Evolutionary conservation across 306 rosid genomes (phyloP), one percentile per base, ranked within the genome.

Genomic region (Begonia fuchsioides): DNA sequence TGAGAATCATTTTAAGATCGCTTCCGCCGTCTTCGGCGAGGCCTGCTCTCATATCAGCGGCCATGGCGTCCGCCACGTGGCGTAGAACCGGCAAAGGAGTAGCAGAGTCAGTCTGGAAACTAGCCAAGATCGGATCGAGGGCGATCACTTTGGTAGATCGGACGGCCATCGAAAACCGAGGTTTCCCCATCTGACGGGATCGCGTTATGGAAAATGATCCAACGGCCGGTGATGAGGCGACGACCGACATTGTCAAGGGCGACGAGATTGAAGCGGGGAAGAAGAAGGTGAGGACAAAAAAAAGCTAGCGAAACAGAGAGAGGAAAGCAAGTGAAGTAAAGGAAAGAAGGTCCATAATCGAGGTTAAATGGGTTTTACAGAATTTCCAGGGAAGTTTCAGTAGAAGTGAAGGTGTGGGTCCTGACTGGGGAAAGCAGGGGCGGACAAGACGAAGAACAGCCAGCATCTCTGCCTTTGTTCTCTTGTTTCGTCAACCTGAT

Each of bases 1-100:
- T 74, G 46, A 80, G 95, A 46, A 88, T 81, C 97, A 88, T 88
- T 64, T 86, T 78, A 61, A 88, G 96, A 26, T 74, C 81, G 39
- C 64, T 62, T 3, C 72, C 79, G 20, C 72, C 75, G 51, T 67
- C 80, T 15, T 35, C 46, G 53, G 74, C 71, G 12, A 88, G 97
- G 13, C 97, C 97, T 9, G 81, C 72, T 10, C 78, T 67, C 95
- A 88, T 88, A 11, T 75, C 74, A 10, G 70, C 59, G 35, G 80
- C 65, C 90, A 88, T 78, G 43, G 75, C 32, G 54, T 78, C 59
- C 0, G 83, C 95, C 62, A 88, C 90, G 56, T 67, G 78, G 43
- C 76, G 78, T 45, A 88, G 70, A 10, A 83, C 53, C 3, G 86
- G 90, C 55, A 78, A 50, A 50, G 93, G 90, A 59, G 97, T 88